Evolutionary conservation across 2,329 filamentous ascomycete species (phyloP).

Genomic region (Paracamarosporium sp.): DNA sequence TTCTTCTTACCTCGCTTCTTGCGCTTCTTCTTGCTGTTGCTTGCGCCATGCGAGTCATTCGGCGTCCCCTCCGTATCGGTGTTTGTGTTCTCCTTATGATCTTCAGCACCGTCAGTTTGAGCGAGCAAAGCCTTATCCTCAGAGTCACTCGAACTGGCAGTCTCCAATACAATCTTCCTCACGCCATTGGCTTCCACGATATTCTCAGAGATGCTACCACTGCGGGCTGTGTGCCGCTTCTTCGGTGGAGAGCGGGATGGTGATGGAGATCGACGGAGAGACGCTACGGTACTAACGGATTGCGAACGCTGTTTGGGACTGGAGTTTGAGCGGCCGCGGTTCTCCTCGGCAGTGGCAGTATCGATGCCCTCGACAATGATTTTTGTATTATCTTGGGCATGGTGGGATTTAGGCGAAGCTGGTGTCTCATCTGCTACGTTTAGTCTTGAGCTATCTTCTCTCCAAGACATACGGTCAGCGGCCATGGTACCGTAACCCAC

Average conservation of each 20-base stretch:
- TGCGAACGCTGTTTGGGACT: conserved; percentile 16
- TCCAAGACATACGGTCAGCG: conserved; percentile 39
- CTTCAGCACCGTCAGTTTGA: conserved; percentile 30
- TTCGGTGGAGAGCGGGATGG: conserved; percentile 32
- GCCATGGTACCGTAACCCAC: conserved; percentile 54
- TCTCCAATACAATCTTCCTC: conserved; percentile 77
- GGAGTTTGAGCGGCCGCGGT: background rate
- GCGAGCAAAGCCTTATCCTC: conserved; percentile 29
- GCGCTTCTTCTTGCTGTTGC: conserved; percentile 44
- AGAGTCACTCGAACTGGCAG: conserved; percentile 63
- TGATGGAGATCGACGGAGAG: conserved; percentile 34
- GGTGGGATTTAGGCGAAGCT: conserved; percentile 31
- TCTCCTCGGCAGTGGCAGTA: conserved; percentile 11
- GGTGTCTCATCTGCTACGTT: conserved; percentile 23
- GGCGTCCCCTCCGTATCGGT: conserved; percentile 10
- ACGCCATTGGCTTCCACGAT: conserved; percentile 76
- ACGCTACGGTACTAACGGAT: conserved; percentile 43
- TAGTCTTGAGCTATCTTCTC: conserved; percentile 24
- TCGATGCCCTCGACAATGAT: conserved; percentile 25
- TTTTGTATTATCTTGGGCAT: conserved; percentile 22
- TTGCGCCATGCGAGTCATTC: conserved; percentile 27
- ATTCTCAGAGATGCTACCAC: conserved; percentile 80
- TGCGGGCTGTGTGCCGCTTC: conserved; percentile 63
- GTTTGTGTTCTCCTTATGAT: conserved; percentile 17
- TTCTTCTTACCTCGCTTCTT: conserved; percentile 50